These are phyloP conservation scores for Flammula alnicola DNA, from an alignment of 1,284 basidiomycete genomes.

Conservation along the genomic window DNA sequence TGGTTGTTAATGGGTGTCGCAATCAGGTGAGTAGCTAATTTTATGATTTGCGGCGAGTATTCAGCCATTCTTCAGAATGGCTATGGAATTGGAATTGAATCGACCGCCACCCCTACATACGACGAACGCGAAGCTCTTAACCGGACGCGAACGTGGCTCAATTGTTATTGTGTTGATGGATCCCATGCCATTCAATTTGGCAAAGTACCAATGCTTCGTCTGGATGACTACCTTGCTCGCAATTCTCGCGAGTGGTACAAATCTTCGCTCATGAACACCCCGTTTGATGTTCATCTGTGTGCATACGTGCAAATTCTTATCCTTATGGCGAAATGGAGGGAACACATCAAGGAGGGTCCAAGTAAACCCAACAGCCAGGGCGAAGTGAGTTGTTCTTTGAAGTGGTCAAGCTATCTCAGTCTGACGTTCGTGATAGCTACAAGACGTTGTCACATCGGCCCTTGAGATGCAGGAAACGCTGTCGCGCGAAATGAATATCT, in stretches of 20 bases:
- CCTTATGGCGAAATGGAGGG: slow-evolving; percentile 52
- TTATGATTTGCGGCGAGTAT: not conserved
- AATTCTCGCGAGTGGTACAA: slow-evolving; percentile 59
- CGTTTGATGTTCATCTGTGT: slow-evolving; percentile 58
- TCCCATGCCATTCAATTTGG: slow-evolving; percentile 70
- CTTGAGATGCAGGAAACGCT: slow-evolving; percentile 42
- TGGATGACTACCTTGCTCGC: slow-evolving; percentile 62
- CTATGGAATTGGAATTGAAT: slow-evolving; percentile 54
- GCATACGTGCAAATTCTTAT: slow-evolving; percentile 56
- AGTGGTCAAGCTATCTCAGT: not conserved
- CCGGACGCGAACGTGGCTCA: slow-evolving; percentile 68
- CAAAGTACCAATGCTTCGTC: slow-evolving; percentile 62
- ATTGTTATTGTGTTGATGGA: slow-evolving; percentile 67
- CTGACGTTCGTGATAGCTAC: slow-evolving; percentile 28
- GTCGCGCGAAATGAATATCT: slow-evolving; percentile 38
- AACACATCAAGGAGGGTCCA: slow-evolving; percentile 30
- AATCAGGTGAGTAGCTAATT: slow-evolving; percentile 46
- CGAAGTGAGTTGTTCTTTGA: slow-evolving; percentile 23
- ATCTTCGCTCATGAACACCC: slow-evolving; percentile 45
- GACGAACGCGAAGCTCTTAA: slow-evolving; percentile 50
- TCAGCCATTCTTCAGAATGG: slow-evolving; percentile 43
- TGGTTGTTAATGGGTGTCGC: slow-evolving; percentile 64
- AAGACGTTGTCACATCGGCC: slow-evolving; percentile 37
- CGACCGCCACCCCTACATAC: slow-evolving; percentile 44
- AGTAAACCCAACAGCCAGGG: slow-evolving; percentile 1